A percentile compares a stretch with the other conserved stretches of the same genome.
Evolutionary conservation across 2,329 filamentous ascomycete genomes (phyloP).

Genomic region (Colletotrichum cuscutae): DNA sequence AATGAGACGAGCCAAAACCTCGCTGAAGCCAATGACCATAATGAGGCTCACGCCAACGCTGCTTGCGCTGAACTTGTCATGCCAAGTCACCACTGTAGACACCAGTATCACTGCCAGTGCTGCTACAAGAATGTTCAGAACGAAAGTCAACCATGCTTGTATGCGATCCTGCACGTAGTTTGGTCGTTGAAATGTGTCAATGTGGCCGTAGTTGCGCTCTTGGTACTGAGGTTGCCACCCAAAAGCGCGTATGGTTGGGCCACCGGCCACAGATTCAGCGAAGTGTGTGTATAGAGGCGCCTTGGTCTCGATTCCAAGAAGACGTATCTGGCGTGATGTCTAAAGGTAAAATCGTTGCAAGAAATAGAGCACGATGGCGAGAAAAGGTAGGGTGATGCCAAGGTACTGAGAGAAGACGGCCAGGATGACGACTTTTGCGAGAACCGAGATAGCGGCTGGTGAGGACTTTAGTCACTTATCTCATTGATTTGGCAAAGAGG

Average conservation of each 20-base stretch:
- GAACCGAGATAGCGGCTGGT: not conserved
- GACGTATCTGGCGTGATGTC: constrained; percentile 47
- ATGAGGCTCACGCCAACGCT: constrained; percentile 39
- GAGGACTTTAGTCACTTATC: not conserved
- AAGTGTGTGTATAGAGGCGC: constrained; percentile 46
- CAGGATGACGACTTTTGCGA: constrained; percentile 9
- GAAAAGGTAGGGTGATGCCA: constrained; percentile 41
- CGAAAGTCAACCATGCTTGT: constrained; percentile 3
- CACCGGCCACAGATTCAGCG: constrained; percentile 37
- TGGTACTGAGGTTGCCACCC: constrained; percentile 12
- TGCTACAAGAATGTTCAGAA: constrained; percentile 14
- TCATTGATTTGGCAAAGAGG: no score
- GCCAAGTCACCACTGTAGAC: constrained; percentile 33
- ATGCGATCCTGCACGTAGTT: constrained; percentile 9
- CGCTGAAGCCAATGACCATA: constrained; percentile 29
- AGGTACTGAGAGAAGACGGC: constrained; percentile 36
- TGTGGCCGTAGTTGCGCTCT: not conserved
- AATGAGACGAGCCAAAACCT: not conserved
- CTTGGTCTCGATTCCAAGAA: constrained; percentile 47
- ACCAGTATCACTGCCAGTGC: constrained; percentile 6
- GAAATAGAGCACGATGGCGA: constrained; percentile 39
- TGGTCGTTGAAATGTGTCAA: constrained; percentile 6
- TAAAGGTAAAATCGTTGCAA: constrained; percentile 46
- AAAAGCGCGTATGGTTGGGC: constrained; percentile 38
- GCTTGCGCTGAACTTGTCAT: constrained; percentile 40